Conservation (phyloP, 2,329 filamentous ascomycete genomes). For the Aureobasidium sp. region DNA sequence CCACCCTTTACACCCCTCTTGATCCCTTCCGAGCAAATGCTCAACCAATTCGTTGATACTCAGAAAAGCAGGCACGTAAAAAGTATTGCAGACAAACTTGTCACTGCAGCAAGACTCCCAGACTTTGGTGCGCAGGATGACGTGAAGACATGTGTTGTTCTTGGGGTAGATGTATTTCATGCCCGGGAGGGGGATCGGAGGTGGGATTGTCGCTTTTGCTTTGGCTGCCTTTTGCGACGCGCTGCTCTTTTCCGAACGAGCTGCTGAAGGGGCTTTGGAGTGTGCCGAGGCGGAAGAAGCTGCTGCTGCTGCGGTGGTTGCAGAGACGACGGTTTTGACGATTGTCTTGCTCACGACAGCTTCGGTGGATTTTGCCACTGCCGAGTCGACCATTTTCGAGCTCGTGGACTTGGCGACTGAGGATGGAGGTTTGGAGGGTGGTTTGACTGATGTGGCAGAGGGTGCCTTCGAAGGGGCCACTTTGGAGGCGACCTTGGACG, state of each 20-base stretch:
- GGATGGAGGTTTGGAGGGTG: neutral
- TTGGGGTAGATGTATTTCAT: slow-evolving; percentile 26
- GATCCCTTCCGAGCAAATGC: slow-evolving; percentile 22
- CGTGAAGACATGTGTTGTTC: slow-evolving; percentile 26
- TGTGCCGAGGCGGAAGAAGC: neutral
- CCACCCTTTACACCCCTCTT: slow-evolving; percentile 25
- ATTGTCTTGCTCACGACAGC: neutral
- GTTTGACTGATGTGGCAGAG: neutral
- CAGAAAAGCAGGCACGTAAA: slow-evolving; percentile 25
- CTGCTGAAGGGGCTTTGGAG: neutral
- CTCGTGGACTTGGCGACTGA: neutral
- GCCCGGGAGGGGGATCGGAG: slow-evolving; percentile 15
- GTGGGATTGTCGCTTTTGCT: slow-evolving; percentile 14
- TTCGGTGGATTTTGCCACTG: neutral
- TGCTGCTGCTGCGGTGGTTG: neutral
- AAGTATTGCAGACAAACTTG: slow-evolving; percentile 27
- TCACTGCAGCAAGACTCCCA: slow-evolving; percentile 21
- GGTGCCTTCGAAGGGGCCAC: neutral
- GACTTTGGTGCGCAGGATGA: slow-evolving; percentile 25
- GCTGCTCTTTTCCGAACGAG: slow-evolving; percentile 1
- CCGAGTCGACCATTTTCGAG: neutral
- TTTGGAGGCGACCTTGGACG: neutral
- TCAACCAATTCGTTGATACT: slow-evolving; percentile 27
- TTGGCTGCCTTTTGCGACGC: slow-evolving; percentile 3
- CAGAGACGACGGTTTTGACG: neutral